Evolutionary conservation across 1,284 basidiomycete genomes (phyloP), one percentile per base, ranked within the genome.

Genomic region (Peniophora sp.): DNA sequence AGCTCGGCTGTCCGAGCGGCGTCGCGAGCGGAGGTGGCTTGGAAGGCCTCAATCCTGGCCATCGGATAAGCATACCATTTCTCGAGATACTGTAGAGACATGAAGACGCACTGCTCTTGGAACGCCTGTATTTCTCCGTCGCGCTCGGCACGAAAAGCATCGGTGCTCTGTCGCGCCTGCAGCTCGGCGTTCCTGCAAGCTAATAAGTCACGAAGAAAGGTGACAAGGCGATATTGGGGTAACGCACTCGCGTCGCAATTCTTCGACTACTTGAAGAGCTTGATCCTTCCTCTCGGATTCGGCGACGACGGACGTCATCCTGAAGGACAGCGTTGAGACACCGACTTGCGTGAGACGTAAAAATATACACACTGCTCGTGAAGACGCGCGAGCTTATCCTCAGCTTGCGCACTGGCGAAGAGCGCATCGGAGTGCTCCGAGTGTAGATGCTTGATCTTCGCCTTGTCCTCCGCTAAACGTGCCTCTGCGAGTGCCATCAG

Each of bases 351-450:
- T 25, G n/a, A 44, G 9, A 9, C 49, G 41, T 48, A 25, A 19
- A 2, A 16, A 22, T n/a, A 12, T 48, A 56, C 38, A 14, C 44
- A 66, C 68, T 59, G 56, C 22, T 61, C 56, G 24, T 59, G 55
- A 1, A 61, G 48, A 24, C 51, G 45, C 11, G 39, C 24, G 0
- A 62, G 44, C 43, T 62, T 60, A 3, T 56, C 56, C 34, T 62
- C 56, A 1, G 55, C 47, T 23, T 58, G 54, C 17, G 57, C 59
- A 20, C 51, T 51, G 16, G 49, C 50, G 20, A 49, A 11, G 3
- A 63, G 50, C 2, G 55, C 50, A 23, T 64, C 58, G 19, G 49
- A 48, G 11, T 50, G 51, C 14, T 51, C 55, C 17, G 39, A 50
- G 32, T 53, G 55, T 43, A 45, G 47, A 24, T 14, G 36, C 34